These are phyloP conservation scores for Backusella tarrabulga DNA, from an alignment of 192 early-diverging fungal genomes.

Conservation along the genomic window DNA sequence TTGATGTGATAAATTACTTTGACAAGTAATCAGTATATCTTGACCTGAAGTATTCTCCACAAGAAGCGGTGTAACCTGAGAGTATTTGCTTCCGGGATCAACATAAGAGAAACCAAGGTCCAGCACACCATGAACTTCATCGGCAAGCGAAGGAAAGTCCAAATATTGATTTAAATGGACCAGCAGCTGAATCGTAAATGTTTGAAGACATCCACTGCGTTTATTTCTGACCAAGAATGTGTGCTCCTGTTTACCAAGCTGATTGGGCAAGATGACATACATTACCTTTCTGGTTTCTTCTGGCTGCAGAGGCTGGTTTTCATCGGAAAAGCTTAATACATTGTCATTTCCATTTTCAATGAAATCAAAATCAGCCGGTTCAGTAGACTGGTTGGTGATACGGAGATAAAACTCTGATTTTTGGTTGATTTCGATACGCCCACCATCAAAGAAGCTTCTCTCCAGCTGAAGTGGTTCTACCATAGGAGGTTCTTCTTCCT, in stretches of 20 bases:
- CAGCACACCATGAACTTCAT: slow-evolving; percentile 54
- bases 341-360: slow-evolving; percentile 22
- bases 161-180: slow-evolving; percentile 57
- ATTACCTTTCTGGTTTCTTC: slow-evolving; percentile 59
- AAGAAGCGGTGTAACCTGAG: slow-evolving; percentile 65
- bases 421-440: slow-evolving; percentile 49
- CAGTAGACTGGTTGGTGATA: slow-evolving; percentile 40
- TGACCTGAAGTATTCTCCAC: slow-evolving; percentile 71
- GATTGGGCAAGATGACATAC: slow-evolving; percentile 46
- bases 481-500: neutral
- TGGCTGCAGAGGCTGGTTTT: slow-evolving; percentile 42
- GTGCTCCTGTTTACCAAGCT: slow-evolving; percentile 55
- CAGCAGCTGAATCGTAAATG: slow-evolving; percentile 52
- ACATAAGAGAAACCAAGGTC: slow-evolving; percentile 85
- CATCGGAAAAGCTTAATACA: slow-evolving; percentile 28
- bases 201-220: slow-evolving; percentile 25
- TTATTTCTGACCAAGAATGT: slow-evolving; percentile 45
- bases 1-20: slow-evolving; percentile 80
- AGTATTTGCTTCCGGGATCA: slow-evolving; percentile 69
- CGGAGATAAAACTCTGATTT: slow-evolving; percentile 51
- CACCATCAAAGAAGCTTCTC: slow-evolving; percentile 46
- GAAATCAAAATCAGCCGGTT: slow-evolving; percentile 36
- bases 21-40: slow-evolving; percentile 66
- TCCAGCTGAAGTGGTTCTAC: slow-evolving; percentile 41
- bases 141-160: slow-evolving; percentile 58